phyloP scores from a whole-genome alignment of 75 land plant species.

The Larix kaempferi region DNA sequence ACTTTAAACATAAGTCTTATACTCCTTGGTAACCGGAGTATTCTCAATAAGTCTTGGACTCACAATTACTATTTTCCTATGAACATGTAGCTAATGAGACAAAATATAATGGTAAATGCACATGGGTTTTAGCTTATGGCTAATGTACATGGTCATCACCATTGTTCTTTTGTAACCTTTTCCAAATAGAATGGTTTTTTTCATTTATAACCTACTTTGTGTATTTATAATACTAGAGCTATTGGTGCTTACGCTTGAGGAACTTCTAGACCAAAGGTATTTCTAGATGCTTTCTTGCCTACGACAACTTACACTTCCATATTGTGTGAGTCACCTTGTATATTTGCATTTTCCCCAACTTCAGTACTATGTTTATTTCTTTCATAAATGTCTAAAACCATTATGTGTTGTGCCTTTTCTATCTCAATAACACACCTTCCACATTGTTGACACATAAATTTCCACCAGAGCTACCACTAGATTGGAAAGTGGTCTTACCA shows the following conservation, averaged over 20 bases:
- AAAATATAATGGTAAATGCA: not conserved
- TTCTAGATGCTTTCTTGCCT: constrained; percentile 10
- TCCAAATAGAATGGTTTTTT: constrained; percentile 26
- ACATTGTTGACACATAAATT: too few species aligned
- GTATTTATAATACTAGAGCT: constrained; percentile 10
- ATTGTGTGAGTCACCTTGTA: not conserved
- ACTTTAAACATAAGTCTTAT: too few species aligned
- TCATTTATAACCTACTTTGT: constrained; percentile 22
- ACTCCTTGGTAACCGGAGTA: not conserved
- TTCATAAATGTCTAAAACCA: not conserved
- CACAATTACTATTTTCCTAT: not conserved
- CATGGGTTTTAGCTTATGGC: too few species aligned
- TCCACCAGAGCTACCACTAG: not conserved
- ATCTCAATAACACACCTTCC: too few species aligned
- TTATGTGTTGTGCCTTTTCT: too few species aligned
- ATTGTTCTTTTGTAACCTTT: constrained; percentile 30
- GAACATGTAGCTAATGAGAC: not conserved
- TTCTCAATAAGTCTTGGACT: not conserved
- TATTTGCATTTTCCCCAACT: constrained; percentile 11
- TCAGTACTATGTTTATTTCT: not conserved
- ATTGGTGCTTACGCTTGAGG: constrained; percentile 3
- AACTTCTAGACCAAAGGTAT: not conserved
- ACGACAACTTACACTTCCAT: constrained; percentile 14
- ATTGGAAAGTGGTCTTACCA: not conserved
- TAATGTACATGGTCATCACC: not conserved